phyloP scores from a whole-genome alignment of 2,329 filamentous ascomycete genomes.

The Stemphylium vesicarium region DNA sequence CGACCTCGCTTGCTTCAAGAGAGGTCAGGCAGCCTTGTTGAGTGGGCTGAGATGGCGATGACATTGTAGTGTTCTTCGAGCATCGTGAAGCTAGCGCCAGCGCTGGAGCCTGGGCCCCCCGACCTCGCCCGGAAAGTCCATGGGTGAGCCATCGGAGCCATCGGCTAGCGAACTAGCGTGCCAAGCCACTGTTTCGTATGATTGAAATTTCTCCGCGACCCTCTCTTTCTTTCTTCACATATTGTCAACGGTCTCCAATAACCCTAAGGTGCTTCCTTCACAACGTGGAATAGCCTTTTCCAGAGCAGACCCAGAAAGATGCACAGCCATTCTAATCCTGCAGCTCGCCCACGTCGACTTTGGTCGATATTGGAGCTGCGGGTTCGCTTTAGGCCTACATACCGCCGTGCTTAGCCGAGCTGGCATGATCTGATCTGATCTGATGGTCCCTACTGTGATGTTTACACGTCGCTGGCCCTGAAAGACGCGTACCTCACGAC shows the following conservation, averaged over 20 bases:
- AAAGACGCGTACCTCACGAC: neutral
- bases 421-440: neutral
- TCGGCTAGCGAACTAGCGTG: constrained; percentile 7
- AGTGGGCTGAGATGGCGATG: neutral
- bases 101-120: neutral
- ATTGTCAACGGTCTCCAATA: constrained; percentile 39
- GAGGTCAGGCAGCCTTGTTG: neutral
- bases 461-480: neutral
- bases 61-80: neutral
- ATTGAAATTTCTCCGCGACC: constrained; percentile 10
- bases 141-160: neutral
- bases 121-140: neutral
- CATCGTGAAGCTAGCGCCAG: neutral
- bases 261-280: constrained; percentile 34
- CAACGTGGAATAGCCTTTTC: constrained; percentile 38
- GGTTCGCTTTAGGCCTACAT: constrained; percentile 53
- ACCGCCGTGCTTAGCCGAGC: neutral
- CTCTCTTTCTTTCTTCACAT: constrained; percentile 33
- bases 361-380: constrained; percentile 44
- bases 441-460: neutral
- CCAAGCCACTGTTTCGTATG: constrained; percentile 3
- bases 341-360: constrained; percentile 44
- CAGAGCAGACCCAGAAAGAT: constrained; percentile 45
- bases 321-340: constrained; percentile 51
- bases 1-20: neutral